Base-by-base conservation (phyloP, 139 green algal species). In the Haematococcus sp. region DNA sequence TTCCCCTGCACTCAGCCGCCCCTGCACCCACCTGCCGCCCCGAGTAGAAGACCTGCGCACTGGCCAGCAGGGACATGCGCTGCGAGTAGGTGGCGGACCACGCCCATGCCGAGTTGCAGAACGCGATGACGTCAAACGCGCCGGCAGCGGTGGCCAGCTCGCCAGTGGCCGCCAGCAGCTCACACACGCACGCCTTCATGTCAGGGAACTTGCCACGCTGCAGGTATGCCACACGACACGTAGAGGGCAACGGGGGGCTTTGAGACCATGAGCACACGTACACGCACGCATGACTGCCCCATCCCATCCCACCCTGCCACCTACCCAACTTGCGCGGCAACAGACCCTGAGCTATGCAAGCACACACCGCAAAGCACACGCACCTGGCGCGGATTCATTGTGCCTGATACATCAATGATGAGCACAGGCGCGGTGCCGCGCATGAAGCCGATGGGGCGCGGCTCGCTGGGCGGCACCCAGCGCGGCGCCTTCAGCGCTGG, bases 61-160 rank as follows among this genome's bases (percentile, higher is more conserved):
- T 64, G 52, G 63, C 32, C 55, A 82, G 70, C 55, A 82, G 71
- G 28, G 56, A 67, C 64, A 78, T 56, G 31, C 76, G 70, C 70
- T 82, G 66, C 17, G 43, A 59, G 64, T 78, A 82, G 17, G 70
- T 75, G 5, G 65, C 65, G 0, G 63, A 68, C 76, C 76, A 67
- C 56, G 73, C 54, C 70, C 73, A 89, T 23, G 82, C 77, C 5
- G 46, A 58, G n/a, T 68, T 71, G 46, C 71, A 71, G 58, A 90
- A 93, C 15, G 84, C 82, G 61, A 93, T 84, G 49, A 93, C 84
- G 44, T 93, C 88, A 77, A 93, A 93, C 2, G 72, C 82, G 4
- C 19, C 71, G 7, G 76, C 76, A 9, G 83, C 76, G 4, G 83
- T 87, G 20, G 80, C 76, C 3, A 93, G 33, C 78, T 93, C 86